These are phyloP conservation scores for Wickerhamiella parazyma DNA, from an alignment of 805 yeast genomes.

Conservation along the genomic window DNA sequence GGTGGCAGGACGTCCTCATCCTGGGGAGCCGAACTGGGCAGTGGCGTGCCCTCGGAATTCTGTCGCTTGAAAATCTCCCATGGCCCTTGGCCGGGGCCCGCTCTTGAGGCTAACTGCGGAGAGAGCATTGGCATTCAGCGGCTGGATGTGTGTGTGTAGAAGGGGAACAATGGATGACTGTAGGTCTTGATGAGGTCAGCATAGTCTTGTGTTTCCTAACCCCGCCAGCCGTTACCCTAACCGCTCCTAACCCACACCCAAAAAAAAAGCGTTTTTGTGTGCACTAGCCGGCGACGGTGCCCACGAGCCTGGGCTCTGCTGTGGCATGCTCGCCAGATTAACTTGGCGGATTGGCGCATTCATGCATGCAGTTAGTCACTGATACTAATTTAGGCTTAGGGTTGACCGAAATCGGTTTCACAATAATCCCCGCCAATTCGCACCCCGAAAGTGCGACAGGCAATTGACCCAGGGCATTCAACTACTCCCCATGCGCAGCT, in stretches of 20 bases:
- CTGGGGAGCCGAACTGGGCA: slow-evolving; percentile 1
- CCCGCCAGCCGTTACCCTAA: neutral
- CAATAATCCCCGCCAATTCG: too few species aligned
- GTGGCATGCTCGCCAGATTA: too few species aligned
- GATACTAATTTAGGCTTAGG: neutral
- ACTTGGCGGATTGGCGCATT: too few species aligned
- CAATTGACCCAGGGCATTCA: too few species aligned
- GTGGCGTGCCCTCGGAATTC: slow-evolving; percentile 4
- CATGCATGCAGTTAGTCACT: neutral
- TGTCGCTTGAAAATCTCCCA: slow-evolving; percentile 8
- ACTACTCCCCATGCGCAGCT: too few species aligned
- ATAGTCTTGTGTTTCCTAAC: neutral
- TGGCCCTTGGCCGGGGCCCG: slow-evolving; percentile 7
- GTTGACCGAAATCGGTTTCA: neutral
- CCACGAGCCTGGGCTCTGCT: too few species aligned
- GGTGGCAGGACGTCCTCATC: slow-evolving; percentile 11
- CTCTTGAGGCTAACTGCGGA: slow-evolving; percentile 8
- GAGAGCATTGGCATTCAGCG: slow-evolving; percentile 10
- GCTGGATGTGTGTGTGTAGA: neutral
- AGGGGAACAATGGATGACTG: slow-evolving; percentile 5
- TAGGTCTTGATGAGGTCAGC: slow-evolving; percentile 5
- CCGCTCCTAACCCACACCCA: neutral
- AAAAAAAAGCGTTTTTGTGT: too few species aligned
- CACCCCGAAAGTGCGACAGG: too few species aligned
- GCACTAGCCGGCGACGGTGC: too few species aligned